Evolutionary conservation across 2,329 filamentous ascomycete species (phyloP), one percentile per base, ranked within the genome.

Genomic region (Pseudogymnoascus sp.): DNA sequence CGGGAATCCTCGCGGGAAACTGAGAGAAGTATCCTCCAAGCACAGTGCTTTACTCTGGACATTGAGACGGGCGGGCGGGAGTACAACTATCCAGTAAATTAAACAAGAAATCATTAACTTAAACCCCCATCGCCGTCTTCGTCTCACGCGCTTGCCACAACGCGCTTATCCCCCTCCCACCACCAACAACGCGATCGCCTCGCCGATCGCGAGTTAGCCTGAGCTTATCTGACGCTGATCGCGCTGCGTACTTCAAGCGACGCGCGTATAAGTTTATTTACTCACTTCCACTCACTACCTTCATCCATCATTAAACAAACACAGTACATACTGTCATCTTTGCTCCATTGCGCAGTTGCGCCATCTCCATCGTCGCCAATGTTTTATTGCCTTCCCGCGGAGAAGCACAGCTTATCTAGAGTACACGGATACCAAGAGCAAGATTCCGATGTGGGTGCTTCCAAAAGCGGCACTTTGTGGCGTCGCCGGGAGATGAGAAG

Each of bases 221-320:
- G 9, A 48, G 42, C 42, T 29, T 48, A 12, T 27, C 9, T 48
- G 12, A 13, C 25, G 21, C 42, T 1, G 42, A 48, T 78, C 0
- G 80, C 84, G 1, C 75, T 80, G 18, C 87, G 88, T 55, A 73
- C 76, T 12, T 79, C 87, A 0, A 72, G 82, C 3, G 88, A 86
- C 5, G 77, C 91, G 59, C 75, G 92, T 31, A 86, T 88, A 67
- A 87, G 88, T 13, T 81, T 18, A 18, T 18, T 18, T 18, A 61
- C 80, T 81, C 12, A 87, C 93, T 39, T 84, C 85, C 69, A 29
- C 18, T 18, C 18, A 18, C 18, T 18, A 18, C 18, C 18, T 18
- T 18, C 18, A 18, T 18, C 18, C 18, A 18, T 18, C 18, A 18
- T 18, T 18, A 18, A 18, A 18, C 18, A 18, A 18, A 18, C 18